phyloP scores from a whole-genome alignment of 140 eudicot genomes.

The Anethum foeniculum region DNA sequence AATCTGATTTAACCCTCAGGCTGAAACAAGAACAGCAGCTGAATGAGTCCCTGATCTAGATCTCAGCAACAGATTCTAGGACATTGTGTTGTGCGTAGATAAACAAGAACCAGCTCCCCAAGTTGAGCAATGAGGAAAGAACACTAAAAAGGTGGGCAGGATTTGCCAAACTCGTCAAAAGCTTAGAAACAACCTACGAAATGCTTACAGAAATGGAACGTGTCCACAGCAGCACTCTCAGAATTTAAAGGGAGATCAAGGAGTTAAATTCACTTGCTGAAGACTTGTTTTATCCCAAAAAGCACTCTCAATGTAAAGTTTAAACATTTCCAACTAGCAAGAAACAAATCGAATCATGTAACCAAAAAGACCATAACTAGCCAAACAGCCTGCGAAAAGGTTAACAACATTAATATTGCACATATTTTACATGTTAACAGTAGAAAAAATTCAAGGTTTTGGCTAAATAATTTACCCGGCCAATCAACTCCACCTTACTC shows the following conservation, averaged over 20 bases:
- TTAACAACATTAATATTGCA: conserved; percentile 42
- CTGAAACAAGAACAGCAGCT: conserved; percentile 2
- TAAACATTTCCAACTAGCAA: conserved; percentile 46
- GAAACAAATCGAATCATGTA: conserved; percentile 48
- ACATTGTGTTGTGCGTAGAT: conserved; percentile 15
- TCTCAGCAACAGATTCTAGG: conserved; percentile 21
- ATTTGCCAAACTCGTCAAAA: conserved; percentile 14
- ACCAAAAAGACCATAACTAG: conserved; percentile 42
- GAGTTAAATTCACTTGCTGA: conserved; percentile 24
- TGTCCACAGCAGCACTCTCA: conserved; percentile 24
- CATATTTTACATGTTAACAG: conserved; percentile 2
- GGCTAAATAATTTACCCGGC: conserved; percentile 37
- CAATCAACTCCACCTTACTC: conserved; percentile 21
- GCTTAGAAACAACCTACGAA: neutral
- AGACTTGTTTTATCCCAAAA: conserved; percentile 33
- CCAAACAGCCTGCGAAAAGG: conserved; percentile 82
- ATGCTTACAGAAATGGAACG: conserved; percentile 1
- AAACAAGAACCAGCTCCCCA: conserved; percentile 33
- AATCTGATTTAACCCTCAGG: conserved; percentile 6
- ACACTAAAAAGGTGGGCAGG: conserved; percentile 9
- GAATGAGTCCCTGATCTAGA: conserved; percentile 8
- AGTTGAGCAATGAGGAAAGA: conserved; percentile 18
- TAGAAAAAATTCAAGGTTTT: conserved; percentile 16
- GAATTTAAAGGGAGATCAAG: conserved; percentile 13
- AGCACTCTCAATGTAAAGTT: conserved; percentile 43